Evolutionary conservation across 768 basidiomycete species (phyloP).

Genomic region (Tubosaeta sp.): DNA sequence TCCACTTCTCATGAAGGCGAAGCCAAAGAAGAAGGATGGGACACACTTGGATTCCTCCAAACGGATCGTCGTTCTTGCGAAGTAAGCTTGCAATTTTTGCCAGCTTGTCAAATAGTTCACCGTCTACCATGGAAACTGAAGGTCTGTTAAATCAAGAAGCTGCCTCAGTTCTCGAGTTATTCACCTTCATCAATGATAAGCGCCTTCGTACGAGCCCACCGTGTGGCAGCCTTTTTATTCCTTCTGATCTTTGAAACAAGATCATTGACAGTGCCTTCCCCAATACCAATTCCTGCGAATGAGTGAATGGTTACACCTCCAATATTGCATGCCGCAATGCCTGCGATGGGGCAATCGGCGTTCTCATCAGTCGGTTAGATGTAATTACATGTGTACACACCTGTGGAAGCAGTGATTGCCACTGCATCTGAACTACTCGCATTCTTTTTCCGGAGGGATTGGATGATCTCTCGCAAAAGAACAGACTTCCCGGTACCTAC

Average conservation of each 20-base stretch:
- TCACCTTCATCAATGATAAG: constrained; percentile 80
- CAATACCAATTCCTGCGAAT: constrained; percentile 91
- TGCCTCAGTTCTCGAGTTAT: neutral
- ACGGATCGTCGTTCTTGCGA: constrained; percentile 62
- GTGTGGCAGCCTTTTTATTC: constrained; percentile 76
- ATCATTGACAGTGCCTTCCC: constrained; percentile 56
- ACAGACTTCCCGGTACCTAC: constrained; percentile 96
- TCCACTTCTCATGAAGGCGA: neutral
- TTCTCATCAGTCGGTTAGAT: neutral
- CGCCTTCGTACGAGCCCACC: constrained; percentile 85
- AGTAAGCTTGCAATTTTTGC: constrained; percentile 62
- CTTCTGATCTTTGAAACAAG: constrained; percentile 65
- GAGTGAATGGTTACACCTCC: constrained; percentile 95
- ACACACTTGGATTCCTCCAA: constrained; percentile 88
- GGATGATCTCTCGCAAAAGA: constrained; percentile 87
- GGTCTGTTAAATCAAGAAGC: neutral
- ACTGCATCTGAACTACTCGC: constrained; percentile 61
- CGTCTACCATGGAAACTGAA: constrained; percentile 96
- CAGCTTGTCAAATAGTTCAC: constrained; percentile 88
- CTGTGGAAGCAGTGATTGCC: constrained; percentile 93
- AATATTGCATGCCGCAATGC: constrained; percentile 96
- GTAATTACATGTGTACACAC: constrained; percentile 33
- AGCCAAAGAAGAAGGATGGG: neutral
- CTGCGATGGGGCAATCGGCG: constrained; percentile 30
- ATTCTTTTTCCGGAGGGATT: constrained; percentile 55